phyloP scores from a whole-genome alignment of 192 early-diverging fungal species.

The Backusella circina region DNA sequence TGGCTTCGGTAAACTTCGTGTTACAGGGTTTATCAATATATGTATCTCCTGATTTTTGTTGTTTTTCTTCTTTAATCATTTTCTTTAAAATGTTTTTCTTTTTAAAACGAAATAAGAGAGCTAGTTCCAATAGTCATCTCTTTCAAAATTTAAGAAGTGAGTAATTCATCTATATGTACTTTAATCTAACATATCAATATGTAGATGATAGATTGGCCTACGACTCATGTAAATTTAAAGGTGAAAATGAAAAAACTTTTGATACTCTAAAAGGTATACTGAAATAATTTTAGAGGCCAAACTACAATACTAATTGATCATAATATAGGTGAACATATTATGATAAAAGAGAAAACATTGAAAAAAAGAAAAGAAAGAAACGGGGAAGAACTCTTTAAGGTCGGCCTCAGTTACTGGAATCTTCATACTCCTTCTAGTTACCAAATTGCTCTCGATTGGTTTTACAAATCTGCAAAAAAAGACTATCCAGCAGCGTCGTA shows the following conservation, averaged over 20 bases:
- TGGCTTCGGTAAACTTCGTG: background rate
- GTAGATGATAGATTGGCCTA: background rate
- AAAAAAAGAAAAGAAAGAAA: background rate
- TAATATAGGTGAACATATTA: background rate
- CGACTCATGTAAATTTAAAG: background rate
- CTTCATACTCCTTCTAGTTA: background rate
- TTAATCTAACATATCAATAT: background rate
- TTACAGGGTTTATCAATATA: background rate
- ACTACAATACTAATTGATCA: background rate
- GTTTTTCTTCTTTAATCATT: background rate
- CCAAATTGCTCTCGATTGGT: background rate
- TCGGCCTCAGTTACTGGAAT: background rate
- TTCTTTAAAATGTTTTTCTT: background rate
- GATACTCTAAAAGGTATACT: background rate
- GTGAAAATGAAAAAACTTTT: background rate
- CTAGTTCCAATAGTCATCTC: background rate
- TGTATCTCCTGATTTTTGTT: background rate
- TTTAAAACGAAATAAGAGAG: background rate
- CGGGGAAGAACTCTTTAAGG: background rate
- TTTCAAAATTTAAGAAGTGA: background rate
- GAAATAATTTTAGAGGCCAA: background rate
- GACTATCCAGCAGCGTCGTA: background rate
- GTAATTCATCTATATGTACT: background rate
- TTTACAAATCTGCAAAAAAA: background rate
- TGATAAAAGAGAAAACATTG: background rate